phyloP scores from a whole-genome alignment of 2,329 filamentous ascomycete genomes.

The Colletotrichum sp. region DNA sequence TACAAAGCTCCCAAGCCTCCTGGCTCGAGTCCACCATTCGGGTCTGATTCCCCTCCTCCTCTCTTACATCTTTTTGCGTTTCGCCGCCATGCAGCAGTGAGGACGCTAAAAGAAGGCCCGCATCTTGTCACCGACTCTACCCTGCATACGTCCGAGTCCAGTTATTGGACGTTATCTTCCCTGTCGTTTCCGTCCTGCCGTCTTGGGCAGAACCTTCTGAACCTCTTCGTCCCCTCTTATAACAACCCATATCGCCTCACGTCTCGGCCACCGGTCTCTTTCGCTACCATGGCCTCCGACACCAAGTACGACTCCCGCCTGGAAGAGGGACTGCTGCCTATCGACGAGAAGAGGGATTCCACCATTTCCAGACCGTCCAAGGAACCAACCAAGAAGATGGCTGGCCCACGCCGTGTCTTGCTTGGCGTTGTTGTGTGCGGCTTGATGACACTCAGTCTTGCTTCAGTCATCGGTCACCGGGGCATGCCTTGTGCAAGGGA shows the following conservation, averaged over 20 bases:
- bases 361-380: neutral
- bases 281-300: slow-evolving; percentile 20
- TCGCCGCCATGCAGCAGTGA: slow-evolving; percentile 14
- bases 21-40: neutral
- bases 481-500: slow-evolving; percentile 9
- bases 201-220: slow-evolving; percentile 1
- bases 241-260: slow-evolving; percentile 37
- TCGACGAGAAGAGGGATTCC: slow-evolving; percentile 22
- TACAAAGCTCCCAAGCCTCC: slow-evolving; percentile 12
- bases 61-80: slow-evolving; percentile 6
- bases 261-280: neutral
- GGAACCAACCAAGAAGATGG: slow-evolving; percentile 22
- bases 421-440: slow-evolving; percentile 25
- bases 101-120: slow-evolving; percentile 14
- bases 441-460: slow-evolving; percentile 26
- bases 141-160: neutral
- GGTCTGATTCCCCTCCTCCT: neutral
- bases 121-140: slow-evolving; percentile 6
- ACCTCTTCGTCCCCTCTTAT: slow-evolving; percentile 28
- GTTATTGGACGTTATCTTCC: neutral
- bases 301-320: slow-evolving; percentile 21
- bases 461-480: slow-evolving; percentile 20
- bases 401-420: slow-evolving; percentile 22
- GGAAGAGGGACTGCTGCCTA: slow-evolving; percentile 24
- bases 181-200: slow-evolving; percentile 8